Evolutionary conservation across 1,139 yeast species (phyloP).

Genomic region (Saccharomyces pastorianus): DNA sequence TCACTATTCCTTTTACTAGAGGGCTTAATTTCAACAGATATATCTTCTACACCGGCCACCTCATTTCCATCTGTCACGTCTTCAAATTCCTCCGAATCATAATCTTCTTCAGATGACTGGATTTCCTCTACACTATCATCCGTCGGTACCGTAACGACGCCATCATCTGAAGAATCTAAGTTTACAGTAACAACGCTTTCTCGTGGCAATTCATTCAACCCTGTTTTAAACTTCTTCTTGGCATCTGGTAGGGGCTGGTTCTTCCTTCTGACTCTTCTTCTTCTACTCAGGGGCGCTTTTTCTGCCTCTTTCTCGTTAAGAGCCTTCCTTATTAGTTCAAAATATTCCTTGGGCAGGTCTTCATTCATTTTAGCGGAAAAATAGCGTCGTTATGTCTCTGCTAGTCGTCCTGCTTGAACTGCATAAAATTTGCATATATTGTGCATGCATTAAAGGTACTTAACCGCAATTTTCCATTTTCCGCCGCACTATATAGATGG

Average conservation of each 20-base stretch:
- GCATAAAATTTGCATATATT: not conserved
- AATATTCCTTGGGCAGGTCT: slow-evolving; percentile 34
- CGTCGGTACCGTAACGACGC: slow-evolving; percentile 28
- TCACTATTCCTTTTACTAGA: not conserved
- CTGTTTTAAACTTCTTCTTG: not conserved
- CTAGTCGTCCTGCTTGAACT: not conserved
- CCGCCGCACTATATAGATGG: not conserved
- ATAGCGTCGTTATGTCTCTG: slow-evolving; percentile 35
- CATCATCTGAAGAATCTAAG: slow-evolving; percentile 38
- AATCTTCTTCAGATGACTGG: slow-evolving; percentile 25
- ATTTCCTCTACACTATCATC: slow-evolving; percentile 11
- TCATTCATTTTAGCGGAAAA: slow-evolving; percentile 25
- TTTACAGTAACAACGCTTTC: slow-evolving; percentile 7
- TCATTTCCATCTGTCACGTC: slow-evolving; percentile 31
- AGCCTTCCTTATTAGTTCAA: slow-evolving; percentile 34
- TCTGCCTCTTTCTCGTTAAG: slow-evolving; percentile 27
- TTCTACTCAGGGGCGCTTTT: slow-evolving; percentile 16
- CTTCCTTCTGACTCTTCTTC: slow-evolving; percentile 9
- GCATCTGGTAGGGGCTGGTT: not conserved
- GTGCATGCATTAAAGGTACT: not conserved
- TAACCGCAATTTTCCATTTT: not conserved
- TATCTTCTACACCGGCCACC: slow-evolving; percentile 16
- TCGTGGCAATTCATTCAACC: slow-evolving; percentile 2
- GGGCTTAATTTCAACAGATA: slow-evolving; percentile 20
- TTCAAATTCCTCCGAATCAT: slow-evolving; percentile 35